These are phyloP conservation scores for Alternaria ventricosa DNA, from an alignment of 2,329 filamentous ascomycete species.

Conservation along the genomic window DNA sequence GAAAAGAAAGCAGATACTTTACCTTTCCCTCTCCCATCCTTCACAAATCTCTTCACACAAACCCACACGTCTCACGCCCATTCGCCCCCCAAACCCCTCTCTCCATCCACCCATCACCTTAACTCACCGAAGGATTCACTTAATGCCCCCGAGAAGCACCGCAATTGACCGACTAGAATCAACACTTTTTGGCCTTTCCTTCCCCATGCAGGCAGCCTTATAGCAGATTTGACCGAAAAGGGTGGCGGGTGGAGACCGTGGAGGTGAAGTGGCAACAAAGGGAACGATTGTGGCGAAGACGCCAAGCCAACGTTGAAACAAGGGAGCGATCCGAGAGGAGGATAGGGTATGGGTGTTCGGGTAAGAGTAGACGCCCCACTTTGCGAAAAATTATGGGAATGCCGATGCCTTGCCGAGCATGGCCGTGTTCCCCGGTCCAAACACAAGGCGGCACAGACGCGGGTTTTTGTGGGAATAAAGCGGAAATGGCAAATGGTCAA, in stretches of 20 bases:
- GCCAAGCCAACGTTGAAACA: not conserved
- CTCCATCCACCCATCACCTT: not conserved
- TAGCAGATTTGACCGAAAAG: not conserved
- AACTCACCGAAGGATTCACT: slow-evolving; percentile 8
- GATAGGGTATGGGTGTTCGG: not conserved
- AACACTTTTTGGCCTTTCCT: slow-evolving; percentile 8
- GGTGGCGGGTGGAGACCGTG: not conserved
- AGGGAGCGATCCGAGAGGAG: not conserved
- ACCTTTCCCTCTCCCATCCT: not conserved
- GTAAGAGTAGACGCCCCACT: not conserved
- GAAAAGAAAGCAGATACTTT: not conserved
- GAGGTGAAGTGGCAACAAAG: not conserved
- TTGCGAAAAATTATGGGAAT: not conserved
- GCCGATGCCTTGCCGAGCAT: not conserved
- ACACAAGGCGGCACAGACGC: not conserved
- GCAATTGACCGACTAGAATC: slow-evolving; percentile 18
- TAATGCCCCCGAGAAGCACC: slow-evolving; percentile 12
- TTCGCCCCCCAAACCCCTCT: not conserved
- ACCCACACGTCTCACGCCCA: not conserved
- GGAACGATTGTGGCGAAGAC: not conserved
- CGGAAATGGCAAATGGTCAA: not conserved
- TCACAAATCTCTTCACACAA: not conserved
- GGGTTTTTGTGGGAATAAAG: not conserved
- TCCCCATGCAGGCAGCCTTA: slow-evolving; percentile 4
- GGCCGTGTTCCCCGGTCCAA: not conserved